phyloP scores from a whole-genome alignment of 2,329 filamentous ascomycete species.

The Kalmusia sp. region DNA sequence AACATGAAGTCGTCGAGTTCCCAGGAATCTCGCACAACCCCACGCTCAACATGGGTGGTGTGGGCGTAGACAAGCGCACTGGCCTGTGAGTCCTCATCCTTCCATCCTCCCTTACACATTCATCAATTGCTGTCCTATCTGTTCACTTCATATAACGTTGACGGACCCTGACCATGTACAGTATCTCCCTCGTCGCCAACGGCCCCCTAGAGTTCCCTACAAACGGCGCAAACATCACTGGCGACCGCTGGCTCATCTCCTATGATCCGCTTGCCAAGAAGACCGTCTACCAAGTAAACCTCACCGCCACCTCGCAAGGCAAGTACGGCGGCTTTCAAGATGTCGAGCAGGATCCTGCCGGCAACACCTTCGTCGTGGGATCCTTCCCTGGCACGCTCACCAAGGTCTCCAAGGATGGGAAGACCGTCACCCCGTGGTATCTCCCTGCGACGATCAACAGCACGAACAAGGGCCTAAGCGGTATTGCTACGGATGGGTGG shows the following conservation, averaged over 20 bases:
- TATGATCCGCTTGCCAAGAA: slow-evolving; percentile 12
- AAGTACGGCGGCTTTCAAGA: slow-evolving; percentile 28
- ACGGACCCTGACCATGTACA: no score
- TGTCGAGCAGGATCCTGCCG: slow-evolving; percentile 22
- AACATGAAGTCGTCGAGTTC: slow-evolving; percentile 19
- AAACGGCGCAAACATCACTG: slow-evolving; percentile 22
- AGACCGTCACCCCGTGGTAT: slow-evolving; percentile 22
- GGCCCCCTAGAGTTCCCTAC: slow-evolving; percentile 13
- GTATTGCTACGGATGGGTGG: slow-evolving; percentile 19
- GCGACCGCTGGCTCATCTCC: slow-evolving; percentile 24
- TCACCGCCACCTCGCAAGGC: slow-evolving; percentile 19
- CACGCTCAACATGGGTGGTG: slow-evolving; percentile 23
- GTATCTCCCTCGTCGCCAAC: slow-evolving; percentile 22
- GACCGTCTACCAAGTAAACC: slow-evolving; percentile 23
- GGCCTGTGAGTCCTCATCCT: no score
- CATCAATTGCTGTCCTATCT: no score
- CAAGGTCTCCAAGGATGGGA: slow-evolving; percentile 17
- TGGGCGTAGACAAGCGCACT: slow-evolving; percentile 13
- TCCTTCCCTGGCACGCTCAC: slow-evolving; percentile 20
- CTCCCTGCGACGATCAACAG: slow-evolving; percentile 12
- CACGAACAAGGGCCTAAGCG: slow-evolving; percentile 20
- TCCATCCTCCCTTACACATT: no score
- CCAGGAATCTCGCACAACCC: slow-evolving; percentile 21
- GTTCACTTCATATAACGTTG: no score
- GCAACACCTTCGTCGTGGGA: slow-evolving; percentile 25